These are phyloP conservation scores for Phascolomyces articulosus DNA, from an alignment of 371 early-diverging fungal species.

Conservation along the genomic window DNA sequence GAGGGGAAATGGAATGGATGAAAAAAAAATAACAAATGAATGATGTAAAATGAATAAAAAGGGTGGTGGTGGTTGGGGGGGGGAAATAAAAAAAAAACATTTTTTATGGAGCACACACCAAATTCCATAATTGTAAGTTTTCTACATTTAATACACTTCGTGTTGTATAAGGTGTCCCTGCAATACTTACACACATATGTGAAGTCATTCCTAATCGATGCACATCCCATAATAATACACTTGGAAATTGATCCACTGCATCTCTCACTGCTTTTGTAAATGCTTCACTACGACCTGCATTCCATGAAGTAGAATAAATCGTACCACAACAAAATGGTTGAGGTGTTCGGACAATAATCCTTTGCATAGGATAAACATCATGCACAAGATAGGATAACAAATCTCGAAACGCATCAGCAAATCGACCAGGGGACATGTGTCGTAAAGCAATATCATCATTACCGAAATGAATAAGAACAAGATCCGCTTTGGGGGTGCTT, in stretches of 20 bases:
- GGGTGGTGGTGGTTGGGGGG: neutral
- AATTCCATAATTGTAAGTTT: conserved; percentile 39
- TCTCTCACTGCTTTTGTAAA: conserved; percentile 35
- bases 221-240: conserved; percentile 39
- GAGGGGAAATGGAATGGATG: too few species aligned
- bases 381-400: conserved; percentile 21
- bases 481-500: conserved; percentile 26
- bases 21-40: too few species aligned
- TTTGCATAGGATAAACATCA: conserved; percentile 33
- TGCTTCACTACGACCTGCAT: conserved; percentile 36
- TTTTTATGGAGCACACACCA: conserved; percentile 23
- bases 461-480: conserved; percentile 39
- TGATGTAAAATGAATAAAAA: neutral
- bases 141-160: conserved; percentile 42
- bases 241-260: neutral
- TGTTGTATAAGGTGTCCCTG: conserved; percentile 31
- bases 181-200: conserved; percentile 24
- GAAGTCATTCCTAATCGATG: conserved; percentile 38
- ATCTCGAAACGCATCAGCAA: conserved; percentile 19
- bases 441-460: conserved; percentile 33
- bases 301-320: conserved; percentile 38
- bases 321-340: conserved; percentile 40
- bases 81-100: neutral
- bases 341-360: conserved; percentile 40
- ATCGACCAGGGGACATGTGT: conserved; percentile 27